Conservation (phyloP, 164 flowering plant species). For the Echeveria elegans region DNA sequence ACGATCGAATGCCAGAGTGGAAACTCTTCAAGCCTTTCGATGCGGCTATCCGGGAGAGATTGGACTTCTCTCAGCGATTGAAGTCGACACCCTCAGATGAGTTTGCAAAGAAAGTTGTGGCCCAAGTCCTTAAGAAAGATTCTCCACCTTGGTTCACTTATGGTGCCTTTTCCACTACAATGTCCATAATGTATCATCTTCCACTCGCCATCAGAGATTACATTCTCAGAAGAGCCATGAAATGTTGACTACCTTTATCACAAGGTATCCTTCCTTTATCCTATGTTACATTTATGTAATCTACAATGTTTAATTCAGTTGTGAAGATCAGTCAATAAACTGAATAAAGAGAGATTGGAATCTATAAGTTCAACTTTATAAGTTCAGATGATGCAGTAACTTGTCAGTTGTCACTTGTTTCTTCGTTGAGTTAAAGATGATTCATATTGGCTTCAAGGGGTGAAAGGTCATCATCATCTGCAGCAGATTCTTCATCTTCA, state of each 20-base stretch:
- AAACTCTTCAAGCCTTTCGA: not conserved
- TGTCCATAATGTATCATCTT: not conserved
- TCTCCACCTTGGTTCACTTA: not conserved
- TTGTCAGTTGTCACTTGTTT: not conserved
- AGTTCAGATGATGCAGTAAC: too few relatives aligned
- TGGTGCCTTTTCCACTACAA: not conserved
- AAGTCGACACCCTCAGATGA: not conserved
- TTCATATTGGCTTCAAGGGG: conserved; percentile 1
- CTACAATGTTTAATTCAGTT: too few relatives aligned
- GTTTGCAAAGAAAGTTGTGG: not conserved
- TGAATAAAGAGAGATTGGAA: too few relatives aligned
- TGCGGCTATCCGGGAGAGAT: not conserved
- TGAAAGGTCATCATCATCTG: conserved; percentile 8
- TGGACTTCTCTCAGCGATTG: not conserved
- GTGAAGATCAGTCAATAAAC: too few relatives aligned
- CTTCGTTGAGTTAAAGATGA: conserved; percentile 4
- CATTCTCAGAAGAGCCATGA: not conserved
- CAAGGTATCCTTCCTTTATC: too few relatives aligned
- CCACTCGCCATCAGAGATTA: not conserved
- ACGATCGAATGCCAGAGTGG: not conserved
- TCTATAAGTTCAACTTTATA: too few relatives aligned
- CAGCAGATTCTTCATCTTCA: conserved; percentile 4
- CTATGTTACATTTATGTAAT: not conserved
- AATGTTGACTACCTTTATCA: not conserved
- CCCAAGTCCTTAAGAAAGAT: not conserved